phyloP scores from a whole-genome alignment of 73 alveolate species.

The Paramecium sonneborni region DNA sequence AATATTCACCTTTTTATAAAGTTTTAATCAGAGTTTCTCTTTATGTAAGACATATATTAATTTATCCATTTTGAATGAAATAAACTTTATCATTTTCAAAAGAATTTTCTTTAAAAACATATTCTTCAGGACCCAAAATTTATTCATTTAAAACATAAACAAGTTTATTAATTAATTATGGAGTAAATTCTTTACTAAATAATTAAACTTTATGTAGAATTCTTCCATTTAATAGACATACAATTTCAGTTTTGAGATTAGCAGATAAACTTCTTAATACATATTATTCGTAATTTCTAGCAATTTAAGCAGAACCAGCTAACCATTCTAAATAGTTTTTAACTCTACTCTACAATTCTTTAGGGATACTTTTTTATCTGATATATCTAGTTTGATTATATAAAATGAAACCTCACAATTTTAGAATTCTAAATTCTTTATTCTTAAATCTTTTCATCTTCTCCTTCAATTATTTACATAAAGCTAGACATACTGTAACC shows the following conservation, averaged over 20 bases:
- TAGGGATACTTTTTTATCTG: conserved; percentile 36
- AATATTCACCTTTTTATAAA: conserved; percentile 60
- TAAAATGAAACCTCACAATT: background rate
- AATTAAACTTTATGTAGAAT: background rate
- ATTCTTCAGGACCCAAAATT: conserved; percentile 63
- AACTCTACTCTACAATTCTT: conserved; percentile 49
- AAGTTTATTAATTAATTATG: background rate
- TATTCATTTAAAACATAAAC: conserved; percentile 35
- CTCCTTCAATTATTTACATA: background rate
- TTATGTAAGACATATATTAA: conserved; percentile 18
- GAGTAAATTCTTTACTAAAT: background rate
- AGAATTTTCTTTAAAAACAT: conserved; percentile 52
- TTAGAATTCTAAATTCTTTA: conserved; percentile 35
- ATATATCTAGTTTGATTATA: background rate
- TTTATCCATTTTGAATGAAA: conserved; percentile 59
- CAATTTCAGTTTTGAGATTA: conserved; percentile 37
- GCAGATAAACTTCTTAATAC: background rate
- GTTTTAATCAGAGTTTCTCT: background rate
- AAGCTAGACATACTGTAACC: conserved; percentile 23
- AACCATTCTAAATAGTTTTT: conserved; percentile 64
- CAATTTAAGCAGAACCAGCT: conserved; percentile 26
- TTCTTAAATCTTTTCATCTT: background rate
- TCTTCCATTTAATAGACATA: background rate
- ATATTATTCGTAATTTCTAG: background rate
- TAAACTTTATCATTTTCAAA: conserved; percentile 50